phyloP scores from a whole-genome alignment of 2,329 filamentous ascomycete genomes.

The Boeremia lycopersici region DNA sequence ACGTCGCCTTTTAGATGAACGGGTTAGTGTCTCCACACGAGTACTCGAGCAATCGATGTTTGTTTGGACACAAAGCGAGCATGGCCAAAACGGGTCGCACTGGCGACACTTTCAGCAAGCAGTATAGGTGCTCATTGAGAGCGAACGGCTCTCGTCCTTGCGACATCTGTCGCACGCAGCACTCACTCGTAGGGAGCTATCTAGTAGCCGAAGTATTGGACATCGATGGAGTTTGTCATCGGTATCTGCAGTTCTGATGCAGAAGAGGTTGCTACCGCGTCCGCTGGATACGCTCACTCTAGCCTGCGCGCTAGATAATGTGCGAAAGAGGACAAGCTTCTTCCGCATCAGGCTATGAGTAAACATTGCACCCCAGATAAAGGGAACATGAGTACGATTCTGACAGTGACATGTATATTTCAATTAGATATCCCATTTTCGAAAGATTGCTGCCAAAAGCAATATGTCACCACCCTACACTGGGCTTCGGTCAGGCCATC shows the following conservation, averaged over 20 bases:
- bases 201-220: constrained; percentile 1
- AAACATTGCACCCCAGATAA: too few relatives aligned
- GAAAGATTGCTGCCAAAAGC: too few relatives aligned
- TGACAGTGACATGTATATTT: too few relatives aligned
- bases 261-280: not conserved
- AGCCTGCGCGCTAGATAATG: not conserved
- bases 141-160: constrained; percentile 16
- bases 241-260: not conserved
- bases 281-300: not conserved
- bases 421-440: too few relatives aligned
- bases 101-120: constrained; percentile 21
- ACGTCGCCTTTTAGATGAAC: constrained; percentile 12
- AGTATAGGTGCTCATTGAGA: not conserved
- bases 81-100: constrained; percentile 45
- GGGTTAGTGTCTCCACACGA: not conserved
- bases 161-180: constrained; percentile 20
- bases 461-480: too few relatives aligned
- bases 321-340: too few relatives aligned
- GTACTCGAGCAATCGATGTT: constrained; percentile 21
- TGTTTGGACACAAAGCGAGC: constrained; percentile 42
- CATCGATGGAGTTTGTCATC: not conserved
- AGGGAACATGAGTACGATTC: too few relatives aligned
- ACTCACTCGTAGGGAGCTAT: constrained; percentile 14
- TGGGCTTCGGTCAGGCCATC: too few relatives aligned
- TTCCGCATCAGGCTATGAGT: too few relatives aligned